Base-by-base conservation (phyloP, 164 flowering plant genomes). In the Magnolia kwangsiensis region DNA sequence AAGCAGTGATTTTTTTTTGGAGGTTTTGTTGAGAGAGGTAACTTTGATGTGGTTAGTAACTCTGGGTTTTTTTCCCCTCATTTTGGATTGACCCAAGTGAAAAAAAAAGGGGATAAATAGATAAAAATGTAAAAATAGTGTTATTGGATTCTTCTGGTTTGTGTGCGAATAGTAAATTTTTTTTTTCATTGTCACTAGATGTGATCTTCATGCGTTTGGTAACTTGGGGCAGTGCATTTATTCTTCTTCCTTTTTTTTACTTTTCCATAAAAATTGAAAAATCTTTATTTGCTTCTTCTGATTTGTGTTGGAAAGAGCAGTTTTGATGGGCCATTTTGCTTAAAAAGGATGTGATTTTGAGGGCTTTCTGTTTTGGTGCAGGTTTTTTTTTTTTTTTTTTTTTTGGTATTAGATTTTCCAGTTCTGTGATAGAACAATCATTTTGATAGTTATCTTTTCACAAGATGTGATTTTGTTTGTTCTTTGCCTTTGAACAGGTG, bases 381-480 rank as follows among this genome's bases (percentile, higher is more conserved):
- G 11, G n/a, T n/a, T n/a, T n/a, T 55, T 8, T 55, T 16, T 55
- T 55, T 55, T 55, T 11, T 55, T 55, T 16, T 9, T 3, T 55
- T 0, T 55, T 8, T 55, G 13, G 13, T 55, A 16, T 14, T 11
- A 55, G 61, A 55, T 55, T 55, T 55, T 16, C 61, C 19, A 2
- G 45, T 16, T 55, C 16, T 11, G 61, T 16, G 61, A 0, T 55
- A 16, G 18, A 55, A 3, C 18, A 55, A 1, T 55, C 61, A 16
- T 55, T 55, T 55, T 55, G n/a, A 11, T 64, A 63, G 77, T 31
- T 27, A 65, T 75, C 67, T 27, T 59, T 49, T 67, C 51, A 14
- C 10, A 67, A 69, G 24, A n/a, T 45, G 18, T 64, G 59, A 49
- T 64, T 74, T 74, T 65, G 23, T 59, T 50, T 50, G 11, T 71